These are phyloP conservation scores for Chenopodium quinoa DNA, from an alignment of 148 eudicot genomes.

Conservation along the genomic window DNA sequence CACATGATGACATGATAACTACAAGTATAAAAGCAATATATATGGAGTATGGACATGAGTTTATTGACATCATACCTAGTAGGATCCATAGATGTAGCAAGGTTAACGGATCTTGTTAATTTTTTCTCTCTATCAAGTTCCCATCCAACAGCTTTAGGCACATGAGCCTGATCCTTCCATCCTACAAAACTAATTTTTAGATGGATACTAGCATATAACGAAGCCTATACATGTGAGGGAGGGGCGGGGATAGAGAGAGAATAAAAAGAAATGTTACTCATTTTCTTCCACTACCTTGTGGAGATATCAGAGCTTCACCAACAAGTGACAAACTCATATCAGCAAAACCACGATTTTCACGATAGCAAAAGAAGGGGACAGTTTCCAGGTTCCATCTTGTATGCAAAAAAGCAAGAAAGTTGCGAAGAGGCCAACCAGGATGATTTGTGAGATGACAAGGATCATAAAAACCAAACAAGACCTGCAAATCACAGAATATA, in stretches of 20 bases:
- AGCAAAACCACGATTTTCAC: constrained; percentile 86
- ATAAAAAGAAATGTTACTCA: constrained; percentile 29
- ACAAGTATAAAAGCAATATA: not conserved
- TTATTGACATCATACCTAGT: constrained; percentile 46
- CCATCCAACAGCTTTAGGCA: constrained; percentile 79
- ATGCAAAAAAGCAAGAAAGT: constrained; percentile 60
- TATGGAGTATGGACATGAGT: not conserved
- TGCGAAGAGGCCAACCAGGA: constrained; percentile 97
- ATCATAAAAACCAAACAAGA: constrained; percentile 87
- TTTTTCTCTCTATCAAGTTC: constrained; percentile 61
- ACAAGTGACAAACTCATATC: constrained; percentile 71
- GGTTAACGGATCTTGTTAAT: constrained; percentile 55
- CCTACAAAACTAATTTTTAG: constrained; percentile 32
- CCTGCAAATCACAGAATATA: constrained; percentile 39
- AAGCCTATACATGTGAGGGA: not conserved
- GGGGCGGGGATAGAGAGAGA: not conserved
- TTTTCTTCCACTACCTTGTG: constrained; percentile 59
- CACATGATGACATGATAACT: not conserved
- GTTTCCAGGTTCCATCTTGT: constrained; percentile 66
- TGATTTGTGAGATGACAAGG: constrained; percentile 77
- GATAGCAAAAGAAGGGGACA: constrained; percentile 75
- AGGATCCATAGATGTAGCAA: constrained; percentile 91
- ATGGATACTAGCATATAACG: not conserved
- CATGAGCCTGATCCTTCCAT: constrained; percentile 46
- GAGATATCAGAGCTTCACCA: constrained; percentile 70